phyloP scores from a whole-genome alignment of 805 yeast species.

The Cyberlindnera euphorbiiphila region DNA sequence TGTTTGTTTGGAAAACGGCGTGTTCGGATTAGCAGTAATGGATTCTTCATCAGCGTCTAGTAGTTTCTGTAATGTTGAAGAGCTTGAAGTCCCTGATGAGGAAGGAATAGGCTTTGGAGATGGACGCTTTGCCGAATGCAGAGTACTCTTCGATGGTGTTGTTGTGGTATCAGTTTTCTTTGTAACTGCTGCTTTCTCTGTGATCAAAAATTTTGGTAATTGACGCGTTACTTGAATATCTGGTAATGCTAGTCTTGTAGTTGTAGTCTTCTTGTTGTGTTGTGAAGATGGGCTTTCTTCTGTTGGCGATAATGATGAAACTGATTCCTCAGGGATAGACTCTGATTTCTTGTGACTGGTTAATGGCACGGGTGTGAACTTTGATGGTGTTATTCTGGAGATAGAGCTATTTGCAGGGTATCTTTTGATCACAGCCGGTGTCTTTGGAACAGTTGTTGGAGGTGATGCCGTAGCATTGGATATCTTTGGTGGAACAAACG shows the following conservation, averaged over 20 bases:
- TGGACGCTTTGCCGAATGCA: background rate
- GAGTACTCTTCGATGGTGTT: too few relatives aligned
- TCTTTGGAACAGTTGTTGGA: background rate
- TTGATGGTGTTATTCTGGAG: conserved; percentile 6
- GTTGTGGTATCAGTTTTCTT: too few relatives aligned
- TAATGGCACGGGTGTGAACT: conserved; percentile 4
- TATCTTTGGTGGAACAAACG: too few relatives aligned
- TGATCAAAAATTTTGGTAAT: background rate
- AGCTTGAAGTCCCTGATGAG: too few relatives aligned
- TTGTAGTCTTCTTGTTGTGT: background rate
- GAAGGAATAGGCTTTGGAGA: background rate
- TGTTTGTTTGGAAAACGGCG: background rate
- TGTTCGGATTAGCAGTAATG: background rate
- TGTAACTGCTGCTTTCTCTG: too few relatives aligned
- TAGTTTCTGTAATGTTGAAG: conserved; percentile 2
- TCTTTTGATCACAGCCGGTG: conserved; percentile 3
- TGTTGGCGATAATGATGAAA: background rate
- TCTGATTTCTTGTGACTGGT: background rate
- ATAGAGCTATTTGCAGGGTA: background rate
- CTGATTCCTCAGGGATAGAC: background rate
- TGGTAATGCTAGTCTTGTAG: background rate
- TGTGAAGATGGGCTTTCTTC: conserved; percentile 1
- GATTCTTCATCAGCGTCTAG: conserved; percentile 6
- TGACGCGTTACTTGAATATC: background rate
- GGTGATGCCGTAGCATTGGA: background rate